Conservation (phyloP, 1,284 basidiomycete species). For the Papiliotrema fonsecae region DNA sequence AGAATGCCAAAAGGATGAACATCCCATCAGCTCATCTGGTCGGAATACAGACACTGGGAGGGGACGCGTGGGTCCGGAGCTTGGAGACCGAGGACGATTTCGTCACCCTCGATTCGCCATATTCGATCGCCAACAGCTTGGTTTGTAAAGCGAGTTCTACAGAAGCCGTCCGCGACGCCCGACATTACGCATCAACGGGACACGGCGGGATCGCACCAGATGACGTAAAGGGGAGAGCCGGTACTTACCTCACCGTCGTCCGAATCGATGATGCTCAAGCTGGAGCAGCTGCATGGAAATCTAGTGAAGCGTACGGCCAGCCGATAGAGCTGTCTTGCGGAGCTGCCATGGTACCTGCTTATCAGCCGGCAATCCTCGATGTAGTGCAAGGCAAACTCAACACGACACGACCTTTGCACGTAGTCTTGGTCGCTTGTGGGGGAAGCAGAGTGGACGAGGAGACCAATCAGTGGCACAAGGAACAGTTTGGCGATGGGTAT, state of each 20-base stretch:
- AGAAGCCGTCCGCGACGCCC: conserved; percentile 2
- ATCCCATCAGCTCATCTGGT: neutral
- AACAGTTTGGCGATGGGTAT: conserved; percentile 1
- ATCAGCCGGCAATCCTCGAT: neutral
- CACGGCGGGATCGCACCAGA: neutral
- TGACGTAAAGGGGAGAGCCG: neutral
- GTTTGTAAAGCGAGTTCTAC: conserved; percentile 2
- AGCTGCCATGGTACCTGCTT: conserved; percentile 1
- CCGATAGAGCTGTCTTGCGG: conserved; percentile 4
- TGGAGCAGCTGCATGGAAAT: conserved; percentile 4
- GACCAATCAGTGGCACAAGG: neutral
- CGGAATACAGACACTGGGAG: neutral
- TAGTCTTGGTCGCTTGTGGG: conserved; percentile 2
- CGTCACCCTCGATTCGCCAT: neutral
- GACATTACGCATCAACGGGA: neutral
- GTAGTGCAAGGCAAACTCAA: neutral
- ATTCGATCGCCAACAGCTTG: neutral
- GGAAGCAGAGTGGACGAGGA: neutral
- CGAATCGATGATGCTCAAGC: conserved; percentile 2
- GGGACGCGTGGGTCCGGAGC: neutral
- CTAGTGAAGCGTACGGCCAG: neutral
- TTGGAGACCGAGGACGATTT: conserved; percentile 1
- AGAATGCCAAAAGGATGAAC: neutral
- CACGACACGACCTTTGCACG: neutral
- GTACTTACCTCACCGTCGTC: neutral